Evolutionary conservation across 768 basidiomycete genomes (phyloP), one percentile per base, ranked within the genome.

Genomic region (Pilatotrama ljubarskyi): DNA sequence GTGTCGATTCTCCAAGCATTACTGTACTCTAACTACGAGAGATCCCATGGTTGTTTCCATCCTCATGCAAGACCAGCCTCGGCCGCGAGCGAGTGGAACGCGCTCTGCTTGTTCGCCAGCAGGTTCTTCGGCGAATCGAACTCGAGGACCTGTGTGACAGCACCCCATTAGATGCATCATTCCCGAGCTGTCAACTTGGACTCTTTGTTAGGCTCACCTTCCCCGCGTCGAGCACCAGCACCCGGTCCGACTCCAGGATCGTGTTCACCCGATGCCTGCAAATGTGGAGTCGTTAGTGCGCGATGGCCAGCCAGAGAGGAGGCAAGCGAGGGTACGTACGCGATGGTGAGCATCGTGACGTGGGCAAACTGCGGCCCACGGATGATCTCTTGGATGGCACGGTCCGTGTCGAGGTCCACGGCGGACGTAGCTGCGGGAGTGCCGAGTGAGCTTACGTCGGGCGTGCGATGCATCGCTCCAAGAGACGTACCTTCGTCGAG

Each of bases 371-470:
- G 82, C 4, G 87, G 82, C 7, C 93, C 91, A 25, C 85, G 82
- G 46, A 96, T 90, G 62, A 94, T 93, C 11, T 87, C 85, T 76
- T 97, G 94, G 63, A 95, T 91, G 26, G 89, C 89, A 58, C 82
- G 82, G 70, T 96, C 94, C 9, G 93, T 95, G 69, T 95, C 92
- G 35, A 95, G 76, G 72, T 95, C 94, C 50, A 95, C 92, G 18
- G 93, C 92, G 37, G 88, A 91, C 5, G 93, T 95, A 2, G 93
- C 91, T 90, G 60, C 14, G 36, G 7, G 29, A 10, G 10, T 32
- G 29, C 29, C 29, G 29, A 51, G 49, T 62, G 42, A 56, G 66
- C 38, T 26, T 47, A 44, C 13, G 49, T 53, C 10, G 44, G 58
- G 35, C 32, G 49, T 41, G 17, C 24, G 29, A 32, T 32, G 10